A percentile compares a stretch with the other conserved stretches of the same genome.
phyloP scores from a whole-genome alignment of 805 yeast species.

The Ogataea sp. region DNA sequence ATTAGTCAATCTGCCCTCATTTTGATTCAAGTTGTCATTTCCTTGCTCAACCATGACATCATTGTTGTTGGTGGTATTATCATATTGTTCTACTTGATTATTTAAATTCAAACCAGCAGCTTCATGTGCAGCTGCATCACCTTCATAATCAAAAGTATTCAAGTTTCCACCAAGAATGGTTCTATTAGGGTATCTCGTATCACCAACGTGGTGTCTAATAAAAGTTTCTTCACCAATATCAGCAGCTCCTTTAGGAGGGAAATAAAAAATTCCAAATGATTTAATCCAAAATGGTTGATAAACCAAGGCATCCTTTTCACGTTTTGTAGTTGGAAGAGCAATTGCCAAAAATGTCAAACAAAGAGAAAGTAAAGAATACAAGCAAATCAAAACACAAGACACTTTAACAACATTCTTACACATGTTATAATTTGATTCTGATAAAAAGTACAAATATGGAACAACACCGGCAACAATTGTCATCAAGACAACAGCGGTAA shows the following conservation, averaged over 20 bases:
- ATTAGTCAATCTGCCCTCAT: no score
- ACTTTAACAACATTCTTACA: constrained; percentile 50
- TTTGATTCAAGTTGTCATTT: no score
- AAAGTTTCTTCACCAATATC: constrained; percentile 20
- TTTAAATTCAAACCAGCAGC: no score
- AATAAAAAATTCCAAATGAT: constrained; percentile 50
- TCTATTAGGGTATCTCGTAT: constrained; percentile 11
- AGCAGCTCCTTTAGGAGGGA: constrained; percentile 45
- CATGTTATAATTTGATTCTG: constrained; percentile 34
- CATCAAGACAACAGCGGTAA: constrained; percentile 53
- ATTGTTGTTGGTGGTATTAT: neutral
- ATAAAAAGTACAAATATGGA: constrained; percentile 51
- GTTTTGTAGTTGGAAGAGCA: constrained; percentile 43
- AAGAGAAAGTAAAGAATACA: constrained; percentile 49
- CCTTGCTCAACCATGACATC: no score
- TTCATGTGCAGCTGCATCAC: constrained; percentile 9
- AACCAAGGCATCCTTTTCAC: constrained; percentile 39
- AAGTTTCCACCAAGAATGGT: constrained; percentile 21
- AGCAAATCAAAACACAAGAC: constrained; percentile 35
- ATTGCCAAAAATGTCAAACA: constrained; percentile 43
- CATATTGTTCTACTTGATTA: neutral
- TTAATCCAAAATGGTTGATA: constrained; percentile 80
- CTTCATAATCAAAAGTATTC: constrained; percentile 3
- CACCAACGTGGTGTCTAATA: constrained; percentile 9
- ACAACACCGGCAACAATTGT: constrained; percentile 56